Base-by-base conservation (phyloP, 768 basidiomycete species). In the Boletales sp. region DNA sequence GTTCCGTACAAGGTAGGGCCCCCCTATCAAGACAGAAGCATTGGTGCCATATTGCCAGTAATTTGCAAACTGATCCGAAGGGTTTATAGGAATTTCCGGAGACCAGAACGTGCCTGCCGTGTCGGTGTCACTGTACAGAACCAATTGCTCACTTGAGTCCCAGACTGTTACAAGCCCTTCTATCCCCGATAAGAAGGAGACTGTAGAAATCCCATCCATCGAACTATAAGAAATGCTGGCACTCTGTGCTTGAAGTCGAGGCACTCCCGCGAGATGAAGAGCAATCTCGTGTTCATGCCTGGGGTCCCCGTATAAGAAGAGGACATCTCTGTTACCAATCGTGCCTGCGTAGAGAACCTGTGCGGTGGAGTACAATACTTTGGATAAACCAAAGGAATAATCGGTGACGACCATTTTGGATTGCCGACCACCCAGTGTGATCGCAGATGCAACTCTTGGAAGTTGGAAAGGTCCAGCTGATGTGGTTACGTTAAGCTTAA, bases 31-130 rank as follows among this genome's bases (percentile, higher is more conserved):
- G 21, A 87, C 72, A 11, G 84, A 80, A 4, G 74, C 63, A 57
- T 90, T 90, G 19, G 85, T 83, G 24, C 90, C 89, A 44, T 88
- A 69, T 45, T 81, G 74, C 84, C 85, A 91, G 73, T 74, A 90
- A 56, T 79, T 81, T 37, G 70, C 71, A 48, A 84, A 73, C 12
- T 75, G 71, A 27, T 74, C 68, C 4, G 60, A 65, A 17, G 52
- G 37, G 7, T 61, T 54, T 1, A 69, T 67, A 6, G 82, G 66
- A 38, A 91, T 72, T 15, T 79, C 75, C 2, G 91, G 91, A 5
- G 84, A 74, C 83, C 86, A 93, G 72, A 90, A 89, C 0, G 83
- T 84, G 29, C 75, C 78, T 3, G 84, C 83, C 0, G 85, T 86
- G 13, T 60, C 69, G 0, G 81, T 74, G 59, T 91, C 88, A 8